Evolutionary conservation across 345 rosid genomes (phyloP).

Genomic region (Mercurialis annua): DNA sequence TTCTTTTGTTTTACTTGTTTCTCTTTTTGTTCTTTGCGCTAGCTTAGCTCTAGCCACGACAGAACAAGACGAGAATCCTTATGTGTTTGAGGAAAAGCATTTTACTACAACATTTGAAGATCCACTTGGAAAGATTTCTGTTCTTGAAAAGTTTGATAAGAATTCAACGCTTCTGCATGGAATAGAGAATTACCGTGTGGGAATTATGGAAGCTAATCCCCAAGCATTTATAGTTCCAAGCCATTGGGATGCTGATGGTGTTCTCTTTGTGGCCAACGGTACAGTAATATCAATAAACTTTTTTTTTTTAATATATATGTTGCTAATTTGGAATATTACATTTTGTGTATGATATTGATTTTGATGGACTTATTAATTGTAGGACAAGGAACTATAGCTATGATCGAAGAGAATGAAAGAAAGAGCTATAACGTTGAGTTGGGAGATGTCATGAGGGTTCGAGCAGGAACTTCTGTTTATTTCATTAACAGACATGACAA

Average conservation of each 20-base stretch:
- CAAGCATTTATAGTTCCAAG: conserved; percentile 14
- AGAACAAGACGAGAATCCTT: conserved; percentile 15
- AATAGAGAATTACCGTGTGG: conserved; percentile 17
- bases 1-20: conserved; percentile 12
- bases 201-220: conserved; percentile 16
- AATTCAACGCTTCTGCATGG: conserved; percentile 20
- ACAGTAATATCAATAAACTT: neutral
- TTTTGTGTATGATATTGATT: neutral
- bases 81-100: conserved; percentile 18
- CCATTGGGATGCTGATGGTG: conserved; percentile 23
- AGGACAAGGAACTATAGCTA: conserved; percentile 44
- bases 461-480: conserved; percentile 19
- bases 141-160: conserved; percentile 19
- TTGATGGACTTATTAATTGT: neutral
- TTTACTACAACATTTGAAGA: neutral
- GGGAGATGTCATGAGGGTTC: conserved; percentile 18
- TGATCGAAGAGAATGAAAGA: conserved; percentile 20
- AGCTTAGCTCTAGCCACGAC: conserved; percentile 19
- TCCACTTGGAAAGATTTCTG: conserved; percentile 11
- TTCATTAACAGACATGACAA: conserved; percentile 18
- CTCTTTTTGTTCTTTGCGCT: conserved; percentile 23
- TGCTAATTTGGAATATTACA: neutral
- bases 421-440: conserved; percentile 15
- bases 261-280: conserved; percentile 22
- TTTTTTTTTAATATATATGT: neutral